Percentiles rank a stretch among this genome's conserved stretches.
These are phyloP conservation scores for Pseudogymnoascus sp. DNA, from an alignment of 2,329 filamentous ascomycete genomes.

Conservation along the genomic window DNA sequence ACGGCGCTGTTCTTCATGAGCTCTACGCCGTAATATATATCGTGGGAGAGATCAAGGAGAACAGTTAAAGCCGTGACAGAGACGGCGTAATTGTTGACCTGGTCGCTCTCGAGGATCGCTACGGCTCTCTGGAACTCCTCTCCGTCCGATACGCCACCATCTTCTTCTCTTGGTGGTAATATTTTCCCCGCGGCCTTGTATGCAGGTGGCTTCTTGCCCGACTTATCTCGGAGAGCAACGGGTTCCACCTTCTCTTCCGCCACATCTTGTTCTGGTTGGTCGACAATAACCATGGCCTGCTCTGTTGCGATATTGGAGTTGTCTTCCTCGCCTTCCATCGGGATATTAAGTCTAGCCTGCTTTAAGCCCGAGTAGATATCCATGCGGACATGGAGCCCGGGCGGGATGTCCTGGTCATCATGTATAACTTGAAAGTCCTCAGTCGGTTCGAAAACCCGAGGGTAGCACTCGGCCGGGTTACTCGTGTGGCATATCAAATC, in stretches of 20 bases:
- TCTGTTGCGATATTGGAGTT: conserved; percentile 46
- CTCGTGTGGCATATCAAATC: conserved; percentile 58
- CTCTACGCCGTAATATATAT: conserved; percentile 61
- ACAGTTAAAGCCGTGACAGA: conserved; percentile 36
- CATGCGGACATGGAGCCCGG: conserved; percentile 57
- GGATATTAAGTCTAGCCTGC: conserved; percentile 59
- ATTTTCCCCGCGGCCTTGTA: conserved; percentile 52
- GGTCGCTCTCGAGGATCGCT: conserved; percentile 39
- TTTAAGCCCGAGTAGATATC: conserved; percentile 56
- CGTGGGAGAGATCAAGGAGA: conserved; percentile 57
- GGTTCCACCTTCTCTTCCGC: conserved; percentile 17
- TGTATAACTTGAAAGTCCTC: conserved; percentile 55
- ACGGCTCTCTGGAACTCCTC: conserved; percentile 41
- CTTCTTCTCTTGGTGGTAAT: conserved; percentile 40
- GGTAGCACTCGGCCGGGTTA: conserved; percentile 56
- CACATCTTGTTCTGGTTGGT: conserved; percentile 30
- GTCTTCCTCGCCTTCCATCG: conserved; percentile 35
- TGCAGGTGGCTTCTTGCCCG: conserved; percentile 42
- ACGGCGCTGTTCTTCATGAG: conserved; percentile 48
- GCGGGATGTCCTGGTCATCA: conserved; percentile 56
- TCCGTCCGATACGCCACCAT: conserved; percentile 31
- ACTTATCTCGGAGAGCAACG: conserved; percentile 29
- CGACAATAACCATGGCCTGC: conserved; percentile 45
- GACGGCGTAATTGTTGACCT: conserved; percentile 16
- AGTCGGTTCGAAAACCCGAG: conserved; percentile 54